A percentile compares a stretch with the other conserved stretches of the same genome.
phyloP scores from a whole-genome alignment of 345 rosid species.

The Barbarea vulgaris region DNA sequence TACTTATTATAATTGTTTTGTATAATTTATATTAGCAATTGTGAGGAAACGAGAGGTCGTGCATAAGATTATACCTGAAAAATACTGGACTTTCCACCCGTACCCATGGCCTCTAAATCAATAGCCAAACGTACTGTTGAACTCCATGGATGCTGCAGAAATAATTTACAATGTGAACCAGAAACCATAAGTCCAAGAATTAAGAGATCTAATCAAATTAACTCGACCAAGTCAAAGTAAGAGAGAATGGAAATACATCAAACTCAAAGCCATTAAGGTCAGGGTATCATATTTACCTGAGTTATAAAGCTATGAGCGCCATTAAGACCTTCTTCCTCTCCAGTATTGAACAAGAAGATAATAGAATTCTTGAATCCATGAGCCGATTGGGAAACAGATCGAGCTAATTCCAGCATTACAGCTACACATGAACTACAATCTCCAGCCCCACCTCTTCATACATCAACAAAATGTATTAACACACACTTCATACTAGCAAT shows the following conservation, averaged over 20 bases:
- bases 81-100: conserved; percentile 83
- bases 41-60: not conserved
- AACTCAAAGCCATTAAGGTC: conserved; percentile 13
- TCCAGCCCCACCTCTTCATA: conserved; percentile 90
- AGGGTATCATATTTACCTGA: conserved; percentile 54
- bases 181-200: conserved; percentile 6
- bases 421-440: conserved; percentile 96
- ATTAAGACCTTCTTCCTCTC: conserved; percentile 94
- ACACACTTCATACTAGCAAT: not conserved
- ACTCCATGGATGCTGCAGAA: conserved; percentile 91
- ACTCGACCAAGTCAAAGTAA: not conserved
- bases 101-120: conserved; percentile 97
- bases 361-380: conserved; percentile 88
- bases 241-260: not conserved
- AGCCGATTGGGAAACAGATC: conserved; percentile 90
- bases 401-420: conserved; percentile 97
- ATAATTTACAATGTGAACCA: conserved; percentile 29
- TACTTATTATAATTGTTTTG: not conserved
- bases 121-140: conserved; percentile 70
- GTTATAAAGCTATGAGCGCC: conserved; percentile 99
- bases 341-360: conserved; percentile 87
- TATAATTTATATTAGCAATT: not conserved
- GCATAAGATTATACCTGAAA: conserved; percentile 69
- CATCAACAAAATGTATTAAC: conserved; percentile 9
- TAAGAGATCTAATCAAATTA: not conserved